Percentiles rank a stretch among this genome's conserved stretches.
Evolutionary conservation across 1,139 yeast species (phyloP).

Genomic region (Blastobotrys ciferrii): DNA sequence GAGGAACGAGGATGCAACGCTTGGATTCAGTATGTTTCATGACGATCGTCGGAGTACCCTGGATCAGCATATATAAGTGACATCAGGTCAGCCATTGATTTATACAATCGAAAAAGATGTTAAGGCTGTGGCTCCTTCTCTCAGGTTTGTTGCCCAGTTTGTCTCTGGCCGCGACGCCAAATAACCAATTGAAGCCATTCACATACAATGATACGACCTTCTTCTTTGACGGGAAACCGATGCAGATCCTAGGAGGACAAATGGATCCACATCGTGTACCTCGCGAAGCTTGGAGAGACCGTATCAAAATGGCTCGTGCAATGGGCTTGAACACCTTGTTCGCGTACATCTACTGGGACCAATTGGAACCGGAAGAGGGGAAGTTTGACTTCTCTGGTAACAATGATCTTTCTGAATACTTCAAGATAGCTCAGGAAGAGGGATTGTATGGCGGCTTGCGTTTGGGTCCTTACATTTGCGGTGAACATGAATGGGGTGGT

Average conservation of each 20-base stretch:
- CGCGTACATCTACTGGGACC: slow-evolving; percentile 14
- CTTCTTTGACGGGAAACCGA: slow-evolving; percentile 10
- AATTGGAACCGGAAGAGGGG: slow-evolving; percentile 9
- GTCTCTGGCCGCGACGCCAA: neutral
- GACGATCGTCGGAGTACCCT: too few species aligned
- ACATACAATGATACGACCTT: slow-evolving; percentile 11
- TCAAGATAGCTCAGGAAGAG: slow-evolving; percentile 14
- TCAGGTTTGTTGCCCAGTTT: neutral
- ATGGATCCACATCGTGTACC: slow-evolving; percentile 12
- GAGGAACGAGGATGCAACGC: too few species aligned
- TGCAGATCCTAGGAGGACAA: slow-evolving; percentile 13
- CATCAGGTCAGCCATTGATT: neutral
- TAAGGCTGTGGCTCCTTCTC: neutral
- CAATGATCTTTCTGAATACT: slow-evolving; percentile 8
- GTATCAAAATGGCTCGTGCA: slow-evolving; percentile 12
- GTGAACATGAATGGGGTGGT: slow-evolving; percentile 17
- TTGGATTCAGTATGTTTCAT: too few species aligned
- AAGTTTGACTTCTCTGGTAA: slow-evolving; percentile 10
- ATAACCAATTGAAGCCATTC: slow-evolving; percentile 8
- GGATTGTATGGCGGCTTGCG: slow-evolving; percentile 10
- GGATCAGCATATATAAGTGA: too few species aligned
- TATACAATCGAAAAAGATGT: neutral
- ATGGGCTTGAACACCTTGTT: slow-evolving; percentile 15
- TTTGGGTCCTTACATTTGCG: slow-evolving; percentile 13
- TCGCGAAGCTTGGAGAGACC: slow-evolving; percentile 7